Percentiles rank a stretch among this genome's conserved stretches.
phyloP scores from a whole-genome alignment of 306 rosid genomes.

The Cucurbita maxima region DNA sequence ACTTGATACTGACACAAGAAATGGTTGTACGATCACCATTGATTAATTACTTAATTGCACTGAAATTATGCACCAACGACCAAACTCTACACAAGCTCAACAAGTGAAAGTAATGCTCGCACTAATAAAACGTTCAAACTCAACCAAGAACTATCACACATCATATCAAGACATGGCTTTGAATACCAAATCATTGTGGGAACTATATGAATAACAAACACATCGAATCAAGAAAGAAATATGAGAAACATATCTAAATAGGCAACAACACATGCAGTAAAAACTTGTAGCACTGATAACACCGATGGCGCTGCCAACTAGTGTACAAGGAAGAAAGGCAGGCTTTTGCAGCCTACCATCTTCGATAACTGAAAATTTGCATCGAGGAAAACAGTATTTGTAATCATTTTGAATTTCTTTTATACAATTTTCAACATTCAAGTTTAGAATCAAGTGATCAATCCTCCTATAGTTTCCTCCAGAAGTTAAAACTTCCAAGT shows the following conservation, averaged over 20 bases:
- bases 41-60: too few species aligned
- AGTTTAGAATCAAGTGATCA: slow-evolving; percentile 26
- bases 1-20: too few species aligned
- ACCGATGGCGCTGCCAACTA: neutral
- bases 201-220: neutral
- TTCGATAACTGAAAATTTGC: slow-evolving; percentile 11
- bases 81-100: too few species aligned
- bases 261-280: neutral
- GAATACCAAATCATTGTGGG: neutral
- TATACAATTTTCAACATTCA: slow-evolving; percentile 32
- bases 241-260: neutral
- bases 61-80: too few species aligned
- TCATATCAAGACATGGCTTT: neutral
- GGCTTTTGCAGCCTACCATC: neutral
- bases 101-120: too few species aligned
- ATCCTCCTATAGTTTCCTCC: slow-evolving; percentile 16
- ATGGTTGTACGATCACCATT: too few species aligned
- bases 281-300: neutral
- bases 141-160: neutral
- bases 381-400: slow-evolving; percentile 19
- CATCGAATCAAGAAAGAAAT: neutral
- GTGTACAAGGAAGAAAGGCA: neutral
- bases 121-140: too few species aligned
- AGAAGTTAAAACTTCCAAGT: slow-evolving; percentile 13
- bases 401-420: slow-evolving; percentile 11